Evolutionary conservation across 1,139 yeast genomes (phyloP).

Genomic region (Yamadazyma diospyri): DNA sequence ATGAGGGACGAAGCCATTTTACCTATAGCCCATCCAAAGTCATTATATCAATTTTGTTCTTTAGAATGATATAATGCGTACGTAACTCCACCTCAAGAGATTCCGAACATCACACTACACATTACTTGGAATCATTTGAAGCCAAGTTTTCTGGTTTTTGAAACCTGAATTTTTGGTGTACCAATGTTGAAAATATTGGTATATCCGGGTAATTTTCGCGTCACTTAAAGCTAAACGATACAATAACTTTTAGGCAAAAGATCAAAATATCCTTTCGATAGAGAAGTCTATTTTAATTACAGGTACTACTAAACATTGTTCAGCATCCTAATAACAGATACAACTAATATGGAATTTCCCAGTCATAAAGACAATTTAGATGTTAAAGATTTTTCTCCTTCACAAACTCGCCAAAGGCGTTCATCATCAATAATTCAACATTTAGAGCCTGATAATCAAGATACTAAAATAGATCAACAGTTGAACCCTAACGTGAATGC

Average conservation of each 20-base stretch:
- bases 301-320: background rate
- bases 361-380: constrained; percentile 6
- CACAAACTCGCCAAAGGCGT: constrained; percentile 39
- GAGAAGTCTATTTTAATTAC: background rate
- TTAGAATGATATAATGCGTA: too few species aligned
- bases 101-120: too few species aligned
- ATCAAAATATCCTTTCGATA: background rate
- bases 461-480: constrained; percentile 89
- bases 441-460: constrained; percentile 88
- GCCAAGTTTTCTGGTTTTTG: too few species aligned
- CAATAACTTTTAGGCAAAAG: constrained; percentile 1
- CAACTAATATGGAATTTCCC: constrained; percentile 8
- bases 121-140: too few species aligned
- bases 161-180: too few species aligned
- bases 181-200: too few species aligned
- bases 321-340: too few species aligned
- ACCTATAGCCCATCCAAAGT: too few species aligned
- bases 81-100: too few species aligned
- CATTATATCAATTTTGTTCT: too few species aligned
- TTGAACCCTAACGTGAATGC: constrained; percentile 88
- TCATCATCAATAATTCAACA: constrained; percentile 68
- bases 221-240: constrained; percentile 5
- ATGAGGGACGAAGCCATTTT: too few species aligned
- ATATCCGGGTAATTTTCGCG: constrained; percentile 5
- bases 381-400: constrained; percentile 12